Base-by-base conservation (phyloP, 805 yeast genomes). In the Pichia cabralensis region DNA sequence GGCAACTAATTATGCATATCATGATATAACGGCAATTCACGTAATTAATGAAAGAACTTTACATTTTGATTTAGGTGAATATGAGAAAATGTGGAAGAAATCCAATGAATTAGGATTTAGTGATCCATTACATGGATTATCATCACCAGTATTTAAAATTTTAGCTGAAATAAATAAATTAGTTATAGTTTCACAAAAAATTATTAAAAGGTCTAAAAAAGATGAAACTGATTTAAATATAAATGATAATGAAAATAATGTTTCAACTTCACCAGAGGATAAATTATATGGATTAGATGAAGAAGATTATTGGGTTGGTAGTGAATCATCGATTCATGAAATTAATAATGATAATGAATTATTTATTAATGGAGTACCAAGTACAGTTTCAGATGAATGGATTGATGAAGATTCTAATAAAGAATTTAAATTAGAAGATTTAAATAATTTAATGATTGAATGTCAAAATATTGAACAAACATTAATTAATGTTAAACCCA, bases 1-100 rank as follows among this genome's bases (percentile, higher is more conserved):
- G 33, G 71, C 80, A 15, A 73, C 84, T 8, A 81, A 77, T 54
- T 83, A 79, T 56, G 84, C 85, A 1, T 83, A 82, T 50, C 92
- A 82, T 52, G 94, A 82, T 50, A 67, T 83, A 22, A 62, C 80
- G 42, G 73, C 88, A 1, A 69, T 77, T 30, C 69, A 80, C 9
- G 66, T 74, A 1, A 64, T 71, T 1, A 62, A 68, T 35, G 71
- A 74, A 26, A 58, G 82, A 28, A 78, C 79, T 2, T 69, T 84
- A 1, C 76, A 78, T 44, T 80, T 83, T 51, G 68, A 78, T 1
- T 58, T 73, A 16, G 61, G 64, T 15, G 77, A 75, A 29, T 81
- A 81, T 53, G 71, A 74, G 26, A 55, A 61, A 16, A 63, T 76
- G 39, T 65, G 78, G 53, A 44, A 30, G 36, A 46, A 45, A 25